These are phyloP conservation scores for Dalechampia spathulata DNA, from an alignment of 441 rosid genomes.

Conservation along the genomic window DNA sequence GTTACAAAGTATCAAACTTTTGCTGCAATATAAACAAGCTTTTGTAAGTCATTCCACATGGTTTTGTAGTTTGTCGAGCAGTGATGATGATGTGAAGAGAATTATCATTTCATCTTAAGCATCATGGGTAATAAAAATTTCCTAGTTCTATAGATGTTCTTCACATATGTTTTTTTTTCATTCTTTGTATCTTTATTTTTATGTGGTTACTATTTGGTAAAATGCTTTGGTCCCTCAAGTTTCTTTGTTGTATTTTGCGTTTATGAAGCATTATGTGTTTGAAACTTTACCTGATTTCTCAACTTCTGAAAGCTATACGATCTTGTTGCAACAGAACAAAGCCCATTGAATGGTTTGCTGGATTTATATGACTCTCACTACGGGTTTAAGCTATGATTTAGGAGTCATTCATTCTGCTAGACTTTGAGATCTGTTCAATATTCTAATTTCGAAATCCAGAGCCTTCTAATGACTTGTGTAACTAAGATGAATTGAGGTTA, in stretches of 20 bases:
- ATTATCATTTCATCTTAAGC: constrained; percentile 8
- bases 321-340: neutral
- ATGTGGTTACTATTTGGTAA: no score
- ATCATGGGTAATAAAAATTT: neutral
- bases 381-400: no score
- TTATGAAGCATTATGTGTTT: neutral
- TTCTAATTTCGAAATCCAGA: no score
- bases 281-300: neutral
- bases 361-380: no score
- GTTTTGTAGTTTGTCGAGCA: constrained; percentile 7
- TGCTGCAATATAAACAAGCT: constrained; percentile 38
- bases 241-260: neutral
- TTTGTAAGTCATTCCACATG: constrained; percentile 23
- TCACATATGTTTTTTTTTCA: neutral
- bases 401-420: no score
- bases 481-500: no score
- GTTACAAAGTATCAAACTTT: no score
- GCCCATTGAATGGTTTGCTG: no score
- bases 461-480: no score
- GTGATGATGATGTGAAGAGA: constrained; percentile 15
- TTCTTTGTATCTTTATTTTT: neutral
- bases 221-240: neutral
- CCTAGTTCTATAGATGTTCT: constrained; percentile 12
- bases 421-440: no score
- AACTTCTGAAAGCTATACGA: neutral